phyloP scores from a whole-genome alignment of 202 grass and related monocot genomes.

The Panicum hallii region DNA sequence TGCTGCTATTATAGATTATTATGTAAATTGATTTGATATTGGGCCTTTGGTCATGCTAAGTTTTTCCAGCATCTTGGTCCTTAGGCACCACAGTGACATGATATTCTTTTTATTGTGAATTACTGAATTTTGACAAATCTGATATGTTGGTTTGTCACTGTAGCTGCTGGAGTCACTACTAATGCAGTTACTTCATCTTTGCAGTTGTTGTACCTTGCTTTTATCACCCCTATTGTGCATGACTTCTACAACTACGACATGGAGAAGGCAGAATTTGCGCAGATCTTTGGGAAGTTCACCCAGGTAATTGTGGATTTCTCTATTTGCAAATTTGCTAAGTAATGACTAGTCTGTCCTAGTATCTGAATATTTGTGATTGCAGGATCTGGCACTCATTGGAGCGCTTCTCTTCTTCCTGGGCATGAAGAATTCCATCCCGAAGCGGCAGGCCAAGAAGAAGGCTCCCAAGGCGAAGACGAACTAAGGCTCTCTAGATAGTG shows the following conservation, averaged over 20 bases:
- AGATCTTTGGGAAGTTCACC: constrained; percentile 82
- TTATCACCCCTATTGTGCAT: constrained; percentile 76
- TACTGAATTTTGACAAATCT: neutral
- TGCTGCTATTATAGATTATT: neutral
- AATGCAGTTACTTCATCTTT: constrained; percentile 1
- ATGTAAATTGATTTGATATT: neutral
- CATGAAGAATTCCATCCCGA: constrained; percentile 95
- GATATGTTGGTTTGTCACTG: neutral
- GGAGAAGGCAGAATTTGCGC: constrained; percentile 74
- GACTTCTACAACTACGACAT: constrained; percentile 96
- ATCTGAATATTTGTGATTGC: constrained; percentile 22
- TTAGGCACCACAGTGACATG: neutral
- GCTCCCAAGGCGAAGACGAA: constrained; percentile 82
- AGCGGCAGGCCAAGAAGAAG: constrained; percentile 81
- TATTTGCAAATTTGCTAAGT: constrained; percentile 7
- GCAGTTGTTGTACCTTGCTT: constrained; percentile 71
- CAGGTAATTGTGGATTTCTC: constrained; percentile 53
- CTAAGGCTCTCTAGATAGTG: constrained; percentile 52
- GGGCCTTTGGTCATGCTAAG: neutral
- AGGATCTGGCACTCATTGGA: constrained; percentile 87
- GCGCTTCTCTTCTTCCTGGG: constrained; percentile 91
- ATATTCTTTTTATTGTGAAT: neutral
- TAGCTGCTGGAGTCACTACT: neutral
- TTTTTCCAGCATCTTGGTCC: neutral
- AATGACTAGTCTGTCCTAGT: neutral